Base-by-base conservation (phyloP, 176 grass and related monocot species). In the Lolium rigidum region DNA sequence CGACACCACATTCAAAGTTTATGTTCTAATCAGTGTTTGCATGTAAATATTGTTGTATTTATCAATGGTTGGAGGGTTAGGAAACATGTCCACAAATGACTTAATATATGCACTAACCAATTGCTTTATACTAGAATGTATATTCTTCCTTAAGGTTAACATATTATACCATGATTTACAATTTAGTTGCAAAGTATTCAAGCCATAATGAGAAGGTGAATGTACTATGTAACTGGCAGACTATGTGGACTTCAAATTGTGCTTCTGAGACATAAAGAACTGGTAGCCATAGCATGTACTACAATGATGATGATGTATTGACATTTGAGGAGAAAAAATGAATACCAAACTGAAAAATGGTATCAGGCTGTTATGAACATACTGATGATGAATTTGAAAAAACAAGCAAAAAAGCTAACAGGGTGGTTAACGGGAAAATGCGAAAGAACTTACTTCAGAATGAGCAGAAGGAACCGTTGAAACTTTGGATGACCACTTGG, bases 401-500 rank as follows among this genome's bases (percentile, higher is more conserved):
- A 70, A 5, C 11, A 57, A 85, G 15, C 37, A 70, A 25, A 81
- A 81, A 25, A 61, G 2, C 4, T 59, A 82, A 41, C 12, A 2
- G 49, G 16, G 62, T 0, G 0, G 48, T 59, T 26, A 12, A 86
- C 65, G 51, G n/a, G 17, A 48, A 56, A 43, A 73, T 38, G 22
- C 81, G 64, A 76, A 55, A 26, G 69, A 43, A 84, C 52, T 90
- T 92, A 97, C 94, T 78, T 81, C 87, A 84, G 79, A 83, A 75
- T 90, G 79, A 59, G 76, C 55, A 74, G 82, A 75, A 79, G 80
- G 52, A 60, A 81, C 21, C 28, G 63, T 72, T 35, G 87, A 84
- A 77, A 94, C 80, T 52, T 99, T 88, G 21, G 90, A 78, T 15
- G 90, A 82, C 84, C 65, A 88, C 84, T 98, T 98, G 48, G 91